Percentiles rank a stretch among this genome's conserved stretches.
Conservation (phyloP, 805 yeast genomes). For the Saccharomycopsis babjevae region DNA sequence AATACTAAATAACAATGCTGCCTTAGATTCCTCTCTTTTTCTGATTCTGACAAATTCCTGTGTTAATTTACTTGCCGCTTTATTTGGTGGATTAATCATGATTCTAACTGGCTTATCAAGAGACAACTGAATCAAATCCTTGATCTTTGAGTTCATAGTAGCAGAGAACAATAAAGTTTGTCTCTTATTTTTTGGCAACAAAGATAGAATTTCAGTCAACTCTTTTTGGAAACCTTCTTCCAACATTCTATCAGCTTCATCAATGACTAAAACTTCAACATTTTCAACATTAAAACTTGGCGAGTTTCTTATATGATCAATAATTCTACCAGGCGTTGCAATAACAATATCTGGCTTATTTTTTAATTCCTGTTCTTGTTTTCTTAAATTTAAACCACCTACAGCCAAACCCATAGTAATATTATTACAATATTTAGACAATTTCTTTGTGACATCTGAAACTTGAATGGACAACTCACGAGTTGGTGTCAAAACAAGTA, state of each 20-base stretch:
- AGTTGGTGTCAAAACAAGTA: conserved; percentile 85
- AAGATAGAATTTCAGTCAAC: conserved; percentile 75
- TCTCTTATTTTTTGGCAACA: conserved; percentile 73
- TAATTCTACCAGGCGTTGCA: conserved; percentile 98
- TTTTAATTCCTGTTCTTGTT: conserved; percentile 90
- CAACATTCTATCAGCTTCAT: conserved; percentile 98
- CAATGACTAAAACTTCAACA: conserved; percentile 86
- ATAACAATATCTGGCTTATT: conserved; percentile 91
- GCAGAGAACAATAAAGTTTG: conserved; percentile 95
- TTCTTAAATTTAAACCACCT: conserved; percentile 93
- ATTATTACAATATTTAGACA: conserved; percentile 66
- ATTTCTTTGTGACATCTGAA: conserved; percentile 80
- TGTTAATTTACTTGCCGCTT: conserved; percentile 79
- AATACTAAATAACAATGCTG: conserved; percentile 69
- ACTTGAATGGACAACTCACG: conserved; percentile 98
- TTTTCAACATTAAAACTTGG: conserved; percentile 84
- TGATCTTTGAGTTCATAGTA: conserved; percentile 92
- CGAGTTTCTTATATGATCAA: conserved; percentile 93
- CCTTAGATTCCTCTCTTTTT: conserved; percentile 74
- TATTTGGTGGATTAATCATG: conserved; percentile 94
- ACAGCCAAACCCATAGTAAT: conserved; percentile 90
- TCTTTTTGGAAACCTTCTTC: conserved; percentile 98
- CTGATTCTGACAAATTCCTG: conserved; percentile 95
- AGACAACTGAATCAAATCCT: conserved; percentile 77
- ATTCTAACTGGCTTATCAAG: conserved; percentile 85